A percentile compares a stretch with the other conserved stretches of the same genome.
phyloP scores from a whole-genome alignment of 805 yeast genomes.

The Lachancea waltii region DNA sequence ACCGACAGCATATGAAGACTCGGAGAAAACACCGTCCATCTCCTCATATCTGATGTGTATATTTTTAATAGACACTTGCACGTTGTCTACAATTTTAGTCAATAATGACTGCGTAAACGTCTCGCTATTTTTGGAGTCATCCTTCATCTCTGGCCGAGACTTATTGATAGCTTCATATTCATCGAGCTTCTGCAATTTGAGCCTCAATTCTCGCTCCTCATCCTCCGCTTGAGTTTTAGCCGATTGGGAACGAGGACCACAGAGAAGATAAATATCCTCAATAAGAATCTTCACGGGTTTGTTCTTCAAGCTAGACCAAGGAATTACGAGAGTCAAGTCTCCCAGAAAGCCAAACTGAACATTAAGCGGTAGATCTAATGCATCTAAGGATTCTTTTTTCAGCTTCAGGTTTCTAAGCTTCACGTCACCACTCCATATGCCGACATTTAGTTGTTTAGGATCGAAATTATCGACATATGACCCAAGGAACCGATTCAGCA shows the following conservation, averaged over 20 bases:
- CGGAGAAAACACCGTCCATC: constrained; percentile 56
- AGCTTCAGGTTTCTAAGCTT: constrained; percentile 69
- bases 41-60: constrained; percentile 94
- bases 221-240: constrained; percentile 54
- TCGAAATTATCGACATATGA: constrained; percentile 88
- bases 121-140: constrained; percentile 51
- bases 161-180: constrained; percentile 51
- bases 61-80: constrained; percentile 84
- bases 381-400: constrained; percentile 84
- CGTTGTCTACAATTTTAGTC: constrained; percentile 85
- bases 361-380: constrained; percentile 77
- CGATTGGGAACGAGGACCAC: constrained; percentile 61
- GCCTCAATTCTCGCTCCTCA: constrained; percentile 53
- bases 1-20: constrained; percentile 75
- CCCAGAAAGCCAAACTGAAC: constrained; percentile 89
- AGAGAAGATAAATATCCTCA: constrained; percentile 80
- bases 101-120: constrained; percentile 80
- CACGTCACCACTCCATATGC: constrained; percentile 97
- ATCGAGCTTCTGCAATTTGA: constrained; percentile 62
- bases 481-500: constrained; percentile 32
- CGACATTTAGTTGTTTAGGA: constrained; percentile 89
- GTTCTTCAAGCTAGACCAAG: constrained; percentile 91
- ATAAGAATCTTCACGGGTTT: constrained; percentile 86
- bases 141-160: constrained; percentile 32
- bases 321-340: constrained; percentile 81